phyloP scores from a whole-genome alignment of 129 eudicot species.

The Helianthus annuus region DNA sequence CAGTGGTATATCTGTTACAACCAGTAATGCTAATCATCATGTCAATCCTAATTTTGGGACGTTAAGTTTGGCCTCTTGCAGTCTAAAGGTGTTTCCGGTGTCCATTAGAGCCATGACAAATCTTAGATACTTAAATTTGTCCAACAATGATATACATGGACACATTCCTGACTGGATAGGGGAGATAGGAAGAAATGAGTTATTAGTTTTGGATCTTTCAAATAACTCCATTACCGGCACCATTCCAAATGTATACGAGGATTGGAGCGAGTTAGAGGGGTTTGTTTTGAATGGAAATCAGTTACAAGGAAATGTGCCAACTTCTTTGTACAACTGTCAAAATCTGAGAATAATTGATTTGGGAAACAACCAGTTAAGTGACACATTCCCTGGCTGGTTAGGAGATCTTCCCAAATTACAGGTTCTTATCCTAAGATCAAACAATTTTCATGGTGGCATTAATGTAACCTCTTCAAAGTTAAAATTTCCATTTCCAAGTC shows the following conservation, averaged over 20 bases:
- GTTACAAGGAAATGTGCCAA: conserved; percentile 40
- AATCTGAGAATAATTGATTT: conserved; percentile 32
- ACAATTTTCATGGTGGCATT: conserved; percentile 39
- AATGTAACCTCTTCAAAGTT: background rate
- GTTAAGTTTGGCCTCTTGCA: background rate
- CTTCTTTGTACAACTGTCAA: conserved; percentile 33
- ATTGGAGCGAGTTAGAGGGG: background rate
- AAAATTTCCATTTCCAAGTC: conserved; percentile 16
- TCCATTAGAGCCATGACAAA: background rate
- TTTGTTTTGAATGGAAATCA: conserved; percentile 30
- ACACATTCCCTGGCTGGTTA: conserved; percentile 37
- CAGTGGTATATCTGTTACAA: conserved; percentile 6
- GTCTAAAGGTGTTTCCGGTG: conserved; percentile 13
- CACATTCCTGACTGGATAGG: conserved; percentile 17
- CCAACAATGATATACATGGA: conserved; percentile 5
- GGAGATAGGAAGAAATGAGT: background rate
- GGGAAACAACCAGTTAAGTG: conserved; percentile 38
- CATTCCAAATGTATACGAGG: conserved; percentile 17
- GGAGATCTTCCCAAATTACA: conserved; percentile 28
- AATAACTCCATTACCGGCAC: conserved; percentile 24
- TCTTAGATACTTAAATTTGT: background rate
- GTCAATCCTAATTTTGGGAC: background rate
- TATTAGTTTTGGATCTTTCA: conserved; percentile 18
- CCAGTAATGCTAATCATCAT: background rate
- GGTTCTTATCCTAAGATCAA: conserved; percentile 39